Evolutionary conservation across 2,329 filamentous ascomycete genomes (phyloP), one percentile per base, ranked within the genome.

Genomic region (Bipolaris victoriae): DNA sequence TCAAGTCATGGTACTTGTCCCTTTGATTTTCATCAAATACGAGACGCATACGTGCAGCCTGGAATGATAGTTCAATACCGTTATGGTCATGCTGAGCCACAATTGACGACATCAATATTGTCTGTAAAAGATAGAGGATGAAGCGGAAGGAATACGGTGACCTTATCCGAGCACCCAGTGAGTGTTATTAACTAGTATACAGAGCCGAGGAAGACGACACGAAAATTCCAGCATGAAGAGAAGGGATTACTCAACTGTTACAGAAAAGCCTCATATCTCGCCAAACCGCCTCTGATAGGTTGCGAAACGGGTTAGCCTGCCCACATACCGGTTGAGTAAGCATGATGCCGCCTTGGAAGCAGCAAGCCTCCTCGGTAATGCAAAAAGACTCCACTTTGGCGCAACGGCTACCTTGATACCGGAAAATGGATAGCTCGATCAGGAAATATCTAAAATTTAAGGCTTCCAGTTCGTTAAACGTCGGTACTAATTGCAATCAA

Each of bases 281-380:
- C 43, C 37, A 55, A 55, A 51, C 10, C 52, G 47, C 52, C 47
- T 39, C 31, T 16, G 11, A 48, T 50, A 22, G 52, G 47, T 9
- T 44, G 33, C 35, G 41, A 11, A 51, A 44, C 47, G 20, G 13
- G 13, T 40, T 40, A 11, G 18, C 29, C 35, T 16, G 16, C 7
- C 20, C 7, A 33, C 22, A 11, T 37, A 24, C 18, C 15, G 20
- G 31, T 48, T 22, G 20, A 37, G 45, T 48, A 36, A 48, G 45
- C 45, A 26, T 36, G 13, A 26, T 22, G 40, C 22, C 13, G 15
- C 24, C 13, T 43, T n/a, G 3, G 13, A 26, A 5, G 18, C 40
- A 10, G 10, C 39, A 22, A 41, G 20, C 11, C 13, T 41, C 20
- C 11, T 24, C 29, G 15, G 39, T 41, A 24, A 13, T 22, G 18